A percentile compares a stretch with the other conserved stretches of the same genome.
Evolutionary conservation across 1,284 basidiomycete species (phyloP).

Genomic region (Flammula alnicola): DNA sequence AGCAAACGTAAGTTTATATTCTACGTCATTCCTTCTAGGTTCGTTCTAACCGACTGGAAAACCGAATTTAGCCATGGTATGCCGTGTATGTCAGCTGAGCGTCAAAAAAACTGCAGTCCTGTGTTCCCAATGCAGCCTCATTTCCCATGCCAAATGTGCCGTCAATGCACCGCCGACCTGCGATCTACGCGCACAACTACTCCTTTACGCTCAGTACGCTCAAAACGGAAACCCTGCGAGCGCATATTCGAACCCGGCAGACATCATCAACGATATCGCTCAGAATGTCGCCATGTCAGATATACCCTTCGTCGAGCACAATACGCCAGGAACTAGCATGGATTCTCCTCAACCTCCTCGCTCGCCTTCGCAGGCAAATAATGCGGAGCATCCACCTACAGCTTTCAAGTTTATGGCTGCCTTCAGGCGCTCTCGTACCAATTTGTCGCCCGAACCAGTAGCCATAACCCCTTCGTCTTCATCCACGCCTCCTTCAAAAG

Average conservation of each 20-base stretch:
- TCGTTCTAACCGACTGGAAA: conserved; percentile 18
- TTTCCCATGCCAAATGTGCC: conserved; percentile 84
- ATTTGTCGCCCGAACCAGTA: conserved; percentile 41
- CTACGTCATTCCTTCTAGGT: neutral
- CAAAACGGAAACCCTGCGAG: conserved; percentile 61
- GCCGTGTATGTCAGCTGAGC: conserved; percentile 80
- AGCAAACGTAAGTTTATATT: conserved; percentile 75
- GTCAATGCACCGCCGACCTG: conserved; percentile 78
- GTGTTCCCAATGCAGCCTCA: conserved; percentile 88
- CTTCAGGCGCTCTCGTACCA: conserved; percentile 67
- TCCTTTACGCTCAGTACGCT: conserved; percentile 74
- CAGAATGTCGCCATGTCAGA: conserved; percentile 59
- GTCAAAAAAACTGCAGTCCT: conserved; percentile 89
- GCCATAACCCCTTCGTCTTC: conserved; percentile 22
- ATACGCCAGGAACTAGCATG: conserved; percentile 53
- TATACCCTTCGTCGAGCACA: conserved; percentile 50
- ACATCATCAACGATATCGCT: conserved; percentile 46
- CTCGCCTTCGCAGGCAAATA: conserved; percentile 27
- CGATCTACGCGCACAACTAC: conserved; percentile 78
- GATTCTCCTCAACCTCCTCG: conserved; percentile 45
- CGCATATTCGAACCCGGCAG: conserved; percentile 55
- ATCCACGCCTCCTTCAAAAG: conserved; percentile 32
- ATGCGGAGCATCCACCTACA: conserved; percentile 53
- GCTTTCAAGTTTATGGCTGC: conserved; percentile 67
- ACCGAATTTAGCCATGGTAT: conserved; percentile 73